Evolutionary conservation across 2,329 filamentous ascomycete species (phyloP).

Genomic region (Colletotrichum spaethianum): DNA sequence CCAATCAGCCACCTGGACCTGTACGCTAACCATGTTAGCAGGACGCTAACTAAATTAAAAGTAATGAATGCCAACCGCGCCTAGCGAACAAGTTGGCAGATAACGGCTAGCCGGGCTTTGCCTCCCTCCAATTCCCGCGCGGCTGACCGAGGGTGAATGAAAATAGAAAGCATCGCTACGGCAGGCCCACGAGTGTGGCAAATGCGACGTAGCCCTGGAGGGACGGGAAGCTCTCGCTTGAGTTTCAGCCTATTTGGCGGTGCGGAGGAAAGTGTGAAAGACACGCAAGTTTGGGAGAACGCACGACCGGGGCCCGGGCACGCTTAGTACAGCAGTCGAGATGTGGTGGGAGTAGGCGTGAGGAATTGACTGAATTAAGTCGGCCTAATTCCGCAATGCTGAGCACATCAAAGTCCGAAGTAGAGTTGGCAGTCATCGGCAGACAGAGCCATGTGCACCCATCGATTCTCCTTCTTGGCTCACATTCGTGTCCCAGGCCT

Average conservation of each 20-base stretch:
- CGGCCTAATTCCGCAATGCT: background rate
- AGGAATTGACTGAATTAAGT: background rate
- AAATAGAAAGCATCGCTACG: conserved; percentile 27
- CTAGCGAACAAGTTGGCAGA: background rate
- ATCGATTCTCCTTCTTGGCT: background rate
- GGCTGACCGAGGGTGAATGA: background rate
- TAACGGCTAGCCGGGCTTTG: conserved; percentile 19
- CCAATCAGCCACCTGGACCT: background rate
- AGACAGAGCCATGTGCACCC: conserved; percentile 9
- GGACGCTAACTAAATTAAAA: conserved; percentile 10
- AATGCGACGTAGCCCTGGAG: background rate
- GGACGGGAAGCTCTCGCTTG: background rate
- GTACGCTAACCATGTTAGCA: background rate
- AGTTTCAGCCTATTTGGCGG: conserved; percentile 23
- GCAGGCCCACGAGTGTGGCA: conserved; percentile 26
- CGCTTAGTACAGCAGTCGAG: background rate
- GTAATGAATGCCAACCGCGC: conserved; percentile 13
- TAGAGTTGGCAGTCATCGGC: background rate
- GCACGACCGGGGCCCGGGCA: conserved; percentile 28
- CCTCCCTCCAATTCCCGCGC: conserved; percentile 16
- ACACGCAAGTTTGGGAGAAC: conserved; percentile 4
- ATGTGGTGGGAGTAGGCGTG: background rate
- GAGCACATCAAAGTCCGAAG: background rate
- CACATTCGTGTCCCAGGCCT: too few species aligned
- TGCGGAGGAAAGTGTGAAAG: background rate